Percentiles rank a stretch among this genome's conserved stretches.
Conservation (phyloP, 371 early-diverging fungal genomes). For the Polyrhizophydium stewartii region DNA sequence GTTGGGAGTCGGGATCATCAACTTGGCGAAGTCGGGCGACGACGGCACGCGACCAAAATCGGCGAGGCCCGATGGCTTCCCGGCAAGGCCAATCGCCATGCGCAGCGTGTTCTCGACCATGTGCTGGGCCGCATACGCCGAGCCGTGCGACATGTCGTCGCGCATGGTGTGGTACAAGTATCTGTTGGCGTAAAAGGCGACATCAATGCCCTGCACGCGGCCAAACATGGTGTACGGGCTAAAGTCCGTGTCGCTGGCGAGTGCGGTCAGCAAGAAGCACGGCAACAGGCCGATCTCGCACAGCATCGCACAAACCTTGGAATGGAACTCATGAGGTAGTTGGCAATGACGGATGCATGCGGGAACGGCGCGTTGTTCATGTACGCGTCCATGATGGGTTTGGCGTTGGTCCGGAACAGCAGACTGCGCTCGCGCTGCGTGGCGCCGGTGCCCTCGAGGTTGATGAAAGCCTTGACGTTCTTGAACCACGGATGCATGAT, state of each 20-base stretch:
- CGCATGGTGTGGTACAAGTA: conserved; percentile 40
- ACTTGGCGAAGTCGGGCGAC: background rate
- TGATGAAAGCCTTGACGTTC: conserved; percentile 70
- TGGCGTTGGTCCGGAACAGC: conserved; percentile 37
- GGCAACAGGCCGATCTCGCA: background rate
- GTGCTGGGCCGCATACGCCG: conserved; percentile 27
- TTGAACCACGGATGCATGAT: conserved; percentile 72
- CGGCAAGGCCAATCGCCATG: background rate
- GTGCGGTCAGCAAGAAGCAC: too few relatives aligned
- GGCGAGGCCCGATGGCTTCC: background rate
- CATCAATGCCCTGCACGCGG: conserved; percentile 28
- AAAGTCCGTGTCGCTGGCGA: conserved; percentile 35
- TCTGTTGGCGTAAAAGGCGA: conserved; percentile 36
- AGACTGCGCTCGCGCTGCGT: conserved; percentile 22
- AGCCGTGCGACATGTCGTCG: conserved; percentile 31
- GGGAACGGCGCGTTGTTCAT: conserved; percentile 28
- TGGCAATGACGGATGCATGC: conserved; percentile 35
- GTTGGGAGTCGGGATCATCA: conserved; percentile 11
- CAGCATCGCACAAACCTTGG: conserved; percentile 6
- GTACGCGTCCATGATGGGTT: conserved; percentile 16
- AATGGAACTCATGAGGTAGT: conserved; percentile 26
- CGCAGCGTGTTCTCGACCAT: conserved; percentile 36
- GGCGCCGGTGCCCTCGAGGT: conserved; percentile 51
- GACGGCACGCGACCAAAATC: background rate
- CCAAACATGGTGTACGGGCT: conserved; percentile 24